A percentile compares a stretch with the other conserved stretches of the same genome.
phyloP scores from a whole-genome alignment of 2,329 filamentous ascomycete genomes.

The Herpotrichia juniperi region DNA sequence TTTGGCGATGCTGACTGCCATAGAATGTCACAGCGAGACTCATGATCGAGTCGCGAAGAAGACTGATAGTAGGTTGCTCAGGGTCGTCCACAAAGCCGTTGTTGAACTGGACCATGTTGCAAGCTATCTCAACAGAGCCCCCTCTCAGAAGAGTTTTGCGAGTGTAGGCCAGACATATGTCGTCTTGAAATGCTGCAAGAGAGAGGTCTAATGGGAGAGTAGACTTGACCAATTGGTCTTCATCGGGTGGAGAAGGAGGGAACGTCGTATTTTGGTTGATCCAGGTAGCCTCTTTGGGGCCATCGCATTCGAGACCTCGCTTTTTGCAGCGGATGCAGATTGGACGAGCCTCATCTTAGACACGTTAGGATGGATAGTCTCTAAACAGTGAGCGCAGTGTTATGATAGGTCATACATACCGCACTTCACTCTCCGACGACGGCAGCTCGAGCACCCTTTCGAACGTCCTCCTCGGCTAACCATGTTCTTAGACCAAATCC shows the following conservation, averaged over 20 bases:
- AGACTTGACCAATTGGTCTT: not conserved
- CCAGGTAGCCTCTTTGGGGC: constrained; percentile 30
- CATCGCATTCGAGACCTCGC: constrained; percentile 27
- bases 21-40: constrained; percentile 33
- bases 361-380: constrained; percentile 2
- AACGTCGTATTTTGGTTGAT: constrained; percentile 21
- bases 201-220: constrained; percentile 17
- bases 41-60: constrained; percentile 29
- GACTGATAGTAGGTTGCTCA: constrained; percentile 17
- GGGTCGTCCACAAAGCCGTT: not conserved
- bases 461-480: constrained; percentile 37
- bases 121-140: constrained; percentile 32
- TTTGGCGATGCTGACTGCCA: constrained; percentile 30
- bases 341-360: constrained; percentile 32
- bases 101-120: constrained; percentile 22
- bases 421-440: constrained; percentile 33
- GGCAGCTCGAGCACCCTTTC: constrained; percentile 33
- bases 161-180: constrained; percentile 33
- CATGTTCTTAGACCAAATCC: constrained; percentile 14
- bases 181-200: constrained; percentile 28
- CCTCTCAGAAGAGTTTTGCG: constrained; percentile 32
- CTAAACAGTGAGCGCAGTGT: no score
- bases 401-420: constrained; percentile 20
- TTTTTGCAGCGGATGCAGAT: constrained; percentile 31
- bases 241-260: not conserved